Conservation (phyloP, 208 protist genomes). For the Trichomonas gallinae region DNA sequence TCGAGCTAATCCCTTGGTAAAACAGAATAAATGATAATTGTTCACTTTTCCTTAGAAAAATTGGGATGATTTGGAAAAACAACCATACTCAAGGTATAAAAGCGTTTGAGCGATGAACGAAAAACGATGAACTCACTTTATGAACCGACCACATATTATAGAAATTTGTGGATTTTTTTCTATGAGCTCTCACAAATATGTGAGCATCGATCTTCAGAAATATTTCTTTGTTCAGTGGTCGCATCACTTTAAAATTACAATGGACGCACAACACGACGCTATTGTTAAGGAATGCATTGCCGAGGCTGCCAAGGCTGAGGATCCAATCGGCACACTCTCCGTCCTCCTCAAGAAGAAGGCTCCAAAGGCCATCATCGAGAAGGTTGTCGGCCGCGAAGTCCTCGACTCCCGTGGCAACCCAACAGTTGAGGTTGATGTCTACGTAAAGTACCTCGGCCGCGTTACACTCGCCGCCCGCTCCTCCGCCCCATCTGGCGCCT, state of each 20-base stretch:
- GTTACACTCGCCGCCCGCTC: not conserved
- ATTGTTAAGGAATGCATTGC: not conserved
- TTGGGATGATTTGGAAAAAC: too few species aligned
- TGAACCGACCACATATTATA: too few species aligned
- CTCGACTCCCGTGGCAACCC: constrained; percentile 16
- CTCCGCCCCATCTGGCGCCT: constrained; percentile 85
- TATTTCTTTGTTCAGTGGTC: not conserved
- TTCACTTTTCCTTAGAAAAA: too few species aligned
- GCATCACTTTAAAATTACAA: not conserved
- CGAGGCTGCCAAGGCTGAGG: not conserved
- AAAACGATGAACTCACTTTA: too few species aligned
- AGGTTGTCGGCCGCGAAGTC: constrained; percentile 1
- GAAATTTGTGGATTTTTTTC: too few species aligned
- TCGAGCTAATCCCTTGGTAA: too few species aligned
- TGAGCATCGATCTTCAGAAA: too few species aligned
- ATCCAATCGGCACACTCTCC: not conserved
- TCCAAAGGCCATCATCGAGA: not conserved
- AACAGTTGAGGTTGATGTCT: constrained; percentile 21
- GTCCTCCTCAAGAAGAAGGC: not conserved
- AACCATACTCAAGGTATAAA: too few species aligned
- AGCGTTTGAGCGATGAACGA: too few species aligned
- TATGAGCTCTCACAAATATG: too few species aligned
- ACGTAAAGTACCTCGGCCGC: not conserved
- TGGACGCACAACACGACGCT: not conserved
- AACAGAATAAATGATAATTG: too few species aligned